A percentile compares a stretch with the other conserved stretches of the same genome.
phyloP scores from a whole-genome alignment of 768 basidiomycete species.

The Mycena haematopus region DNA sequence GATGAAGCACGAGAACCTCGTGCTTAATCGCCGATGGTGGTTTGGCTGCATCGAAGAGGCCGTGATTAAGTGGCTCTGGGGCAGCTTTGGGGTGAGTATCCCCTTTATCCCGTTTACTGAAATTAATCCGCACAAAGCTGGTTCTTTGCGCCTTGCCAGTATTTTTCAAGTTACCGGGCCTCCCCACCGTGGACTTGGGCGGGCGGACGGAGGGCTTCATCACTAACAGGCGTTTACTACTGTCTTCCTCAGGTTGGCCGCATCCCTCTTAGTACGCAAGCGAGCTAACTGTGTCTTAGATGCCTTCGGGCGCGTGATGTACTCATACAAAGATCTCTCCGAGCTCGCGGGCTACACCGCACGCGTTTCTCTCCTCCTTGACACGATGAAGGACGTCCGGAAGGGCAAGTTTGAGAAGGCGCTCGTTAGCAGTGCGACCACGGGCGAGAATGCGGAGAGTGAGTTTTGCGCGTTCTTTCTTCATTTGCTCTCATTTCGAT shows the following conservation, averaged over 20 bases:
- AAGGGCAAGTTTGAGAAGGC: constrained; percentile 89
- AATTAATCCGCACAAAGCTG: constrained; percentile 50
- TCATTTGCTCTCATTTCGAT: background rate
- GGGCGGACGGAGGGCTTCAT: constrained; percentile 96
- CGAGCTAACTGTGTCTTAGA: constrained; percentile 49
- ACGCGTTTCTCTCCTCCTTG: constrained; percentile 85
- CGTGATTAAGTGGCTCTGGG: constrained; percentile 97
- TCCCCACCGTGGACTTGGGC: constrained; percentile 72
- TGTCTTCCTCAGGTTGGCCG: constrained; percentile 79
- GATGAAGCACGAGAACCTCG: constrained; percentile 84
- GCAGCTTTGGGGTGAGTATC: constrained; percentile 83
- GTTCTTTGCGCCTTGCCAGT: constrained; percentile 93
- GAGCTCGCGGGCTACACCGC: constrained; percentile 97
- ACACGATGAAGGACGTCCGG: constrained; percentile 89
- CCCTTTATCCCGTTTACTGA: background rate
- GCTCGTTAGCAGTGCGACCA: constrained; percentile 75
- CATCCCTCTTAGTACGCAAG: constrained; percentile 1
- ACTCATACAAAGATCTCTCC: constrained; percentile 95
- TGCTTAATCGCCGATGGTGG: constrained; percentile 84
- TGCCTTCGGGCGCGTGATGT: constrained; percentile 95
- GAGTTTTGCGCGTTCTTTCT: constrained; percentile 37
- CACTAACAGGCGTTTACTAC: constrained; percentile 88
- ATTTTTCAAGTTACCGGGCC: constrained; percentile 86
- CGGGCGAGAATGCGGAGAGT: constrained; percentile 81
- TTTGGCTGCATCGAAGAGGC: constrained; percentile 94